Conservation (phyloP, 1,139 yeast species). For the Scheffersomyces parashehatae region DNA sequence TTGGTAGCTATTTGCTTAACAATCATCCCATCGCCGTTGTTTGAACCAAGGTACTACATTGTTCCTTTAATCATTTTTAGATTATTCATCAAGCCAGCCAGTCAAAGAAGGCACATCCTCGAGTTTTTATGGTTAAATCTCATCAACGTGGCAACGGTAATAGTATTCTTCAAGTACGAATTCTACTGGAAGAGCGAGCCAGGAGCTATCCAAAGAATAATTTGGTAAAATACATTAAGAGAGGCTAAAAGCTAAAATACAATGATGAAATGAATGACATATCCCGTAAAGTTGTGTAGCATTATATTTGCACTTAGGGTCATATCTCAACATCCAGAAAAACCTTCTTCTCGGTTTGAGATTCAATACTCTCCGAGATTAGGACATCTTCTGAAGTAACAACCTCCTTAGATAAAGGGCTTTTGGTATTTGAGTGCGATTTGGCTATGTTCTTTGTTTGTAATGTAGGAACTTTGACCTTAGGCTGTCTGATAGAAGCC, state of each 20-base stretch:
- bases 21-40: constrained; percentile 82
- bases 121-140: constrained; percentile 65
- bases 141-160: constrained; percentile 54
- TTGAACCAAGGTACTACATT: constrained; percentile 92
- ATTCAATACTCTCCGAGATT: background rate
- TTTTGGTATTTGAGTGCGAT: constrained; percentile 2
- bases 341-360: background rate
- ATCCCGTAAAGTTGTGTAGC: constrained; percentile 3
- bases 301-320: background rate
- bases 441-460: background rate
- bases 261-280: background rate
- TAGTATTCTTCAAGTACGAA: constrained; percentile 59
- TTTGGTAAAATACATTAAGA: constrained; percentile 57
- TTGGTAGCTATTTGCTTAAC: constrained; percentile 57
- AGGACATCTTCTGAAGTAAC: too few relatives aligned
- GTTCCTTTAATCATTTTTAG: constrained; percentile 80
- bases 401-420: constrained; percentile 8
- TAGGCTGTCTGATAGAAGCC: constrained; percentile 1
- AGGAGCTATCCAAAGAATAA: constrained; percentile 67
- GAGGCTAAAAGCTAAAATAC: constrained; percentile 1
- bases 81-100: constrained; percentile 48
- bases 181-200: constrained; percentile 71
- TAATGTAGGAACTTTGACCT: background rate
- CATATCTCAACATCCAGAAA: constrained; percentile 1
- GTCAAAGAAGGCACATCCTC: constrained; percentile 35